A percentile compares a stretch with the other conserved stretches of the same genome.
phyloP scores from a whole-genome alignment of 352 stramenopile species.

The Blastocystis sp. region DNA sequence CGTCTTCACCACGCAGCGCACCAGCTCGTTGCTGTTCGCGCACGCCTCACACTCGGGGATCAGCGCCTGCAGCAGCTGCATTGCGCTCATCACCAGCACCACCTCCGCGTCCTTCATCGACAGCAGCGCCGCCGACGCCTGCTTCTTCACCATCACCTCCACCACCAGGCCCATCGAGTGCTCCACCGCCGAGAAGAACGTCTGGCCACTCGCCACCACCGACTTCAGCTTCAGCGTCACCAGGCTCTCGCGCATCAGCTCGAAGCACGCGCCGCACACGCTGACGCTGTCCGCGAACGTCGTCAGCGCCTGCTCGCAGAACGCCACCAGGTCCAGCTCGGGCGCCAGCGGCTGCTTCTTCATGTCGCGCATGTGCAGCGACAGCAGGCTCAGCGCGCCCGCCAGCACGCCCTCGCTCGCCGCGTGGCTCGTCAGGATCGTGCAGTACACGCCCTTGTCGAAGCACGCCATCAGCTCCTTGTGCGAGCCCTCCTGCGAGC shows the following conservation, averaged over 20 bases:
- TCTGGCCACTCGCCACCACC: not conserved
- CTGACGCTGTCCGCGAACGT: constrained; percentile 16
- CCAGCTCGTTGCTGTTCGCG: constrained; percentile 15
- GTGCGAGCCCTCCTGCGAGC: constrained; percentile 3
- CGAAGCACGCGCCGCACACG: constrained; percentile 31
- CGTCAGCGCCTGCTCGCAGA: constrained; percentile 25
- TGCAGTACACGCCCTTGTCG: constrained; percentile 32
- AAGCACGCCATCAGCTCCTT: constrained; percentile 49
- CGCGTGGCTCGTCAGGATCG: constrained; percentile 10
- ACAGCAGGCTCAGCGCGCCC: constrained; percentile 4
- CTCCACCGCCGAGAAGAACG: constrained; percentile 3
- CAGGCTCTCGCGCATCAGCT: constrained; percentile 40
- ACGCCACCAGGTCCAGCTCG: constrained; percentile 16
- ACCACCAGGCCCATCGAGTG: constrained; percentile 6
- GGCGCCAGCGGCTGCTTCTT: constrained; percentile 56
- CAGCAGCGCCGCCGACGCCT: not conserved
- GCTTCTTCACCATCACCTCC: not conserved
- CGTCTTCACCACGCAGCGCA: constrained; percentile 30
- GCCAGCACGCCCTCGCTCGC: constrained; percentile 42
- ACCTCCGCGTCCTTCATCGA: not conserved
- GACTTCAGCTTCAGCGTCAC: constrained; percentile 2
- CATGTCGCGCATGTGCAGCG: constrained; percentile 34
- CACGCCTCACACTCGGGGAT: constrained; percentile 21
- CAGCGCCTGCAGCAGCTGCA: constrained; percentile 4
- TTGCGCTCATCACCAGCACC: constrained; percentile 20